A percentile compares a stretch with the other conserved stretches of the same genome.
phyloP scores from a whole-genome alignment of 1,284 basidiomycete species.

The Xanthoconium separans region DNA sequence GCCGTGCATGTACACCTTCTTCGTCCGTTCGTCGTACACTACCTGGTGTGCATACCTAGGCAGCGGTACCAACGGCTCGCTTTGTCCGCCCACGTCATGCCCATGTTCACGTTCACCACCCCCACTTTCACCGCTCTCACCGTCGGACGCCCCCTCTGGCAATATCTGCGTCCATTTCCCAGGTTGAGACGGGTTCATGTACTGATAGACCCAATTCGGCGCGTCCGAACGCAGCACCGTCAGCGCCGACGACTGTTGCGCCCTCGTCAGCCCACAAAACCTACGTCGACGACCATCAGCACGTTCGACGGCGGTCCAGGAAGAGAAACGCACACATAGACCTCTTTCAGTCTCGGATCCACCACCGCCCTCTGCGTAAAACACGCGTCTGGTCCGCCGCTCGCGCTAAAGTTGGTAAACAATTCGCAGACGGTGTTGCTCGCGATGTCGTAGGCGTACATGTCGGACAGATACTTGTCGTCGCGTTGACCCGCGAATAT shows the following conservation, averaged over 20 bases:
- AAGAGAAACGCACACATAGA: slow-evolving; percentile 64
- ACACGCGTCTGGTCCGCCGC: slow-evolving; percentile 63
- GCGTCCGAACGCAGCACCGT: slow-evolving; percentile 48
- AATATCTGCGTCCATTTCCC: slow-evolving; percentile 64
- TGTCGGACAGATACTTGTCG: slow-evolving; percentile 65
- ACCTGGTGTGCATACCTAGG: slow-evolving; percentile 76
- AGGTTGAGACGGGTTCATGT: slow-evolving; percentile 45
- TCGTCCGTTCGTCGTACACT: slow-evolving; percentile 60
- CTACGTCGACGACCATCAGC: slow-evolving; percentile 30
- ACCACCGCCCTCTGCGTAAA: slow-evolving; percentile 72
- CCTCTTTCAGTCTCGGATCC: slow-evolving; percentile 59
- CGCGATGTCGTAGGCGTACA: slow-evolving; percentile 68
- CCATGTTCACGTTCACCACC: not conserved
- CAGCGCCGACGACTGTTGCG: slow-evolving; percentile 37
- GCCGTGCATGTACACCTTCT: slow-evolving; percentile 65
- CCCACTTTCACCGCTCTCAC: not conserved
- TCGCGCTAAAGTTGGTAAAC: slow-evolving; percentile 53
- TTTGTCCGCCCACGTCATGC: slow-evolving; percentile 2
- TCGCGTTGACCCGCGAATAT: slow-evolving; percentile 68
- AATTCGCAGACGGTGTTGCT: slow-evolving; percentile 60
- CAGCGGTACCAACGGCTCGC: slow-evolving; percentile 38
- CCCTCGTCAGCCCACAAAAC: slow-evolving; percentile 57
- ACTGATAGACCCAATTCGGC: slow-evolving; percentile 65
- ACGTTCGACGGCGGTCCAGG: not conserved
- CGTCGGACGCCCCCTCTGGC: slow-evolving; percentile 28